Evolutionary conservation across 1,284 basidiomycete genomes (phyloP), one percentile per base, ranked within the genome.

Genomic region (Ceratobasidium sp.): DNA sequence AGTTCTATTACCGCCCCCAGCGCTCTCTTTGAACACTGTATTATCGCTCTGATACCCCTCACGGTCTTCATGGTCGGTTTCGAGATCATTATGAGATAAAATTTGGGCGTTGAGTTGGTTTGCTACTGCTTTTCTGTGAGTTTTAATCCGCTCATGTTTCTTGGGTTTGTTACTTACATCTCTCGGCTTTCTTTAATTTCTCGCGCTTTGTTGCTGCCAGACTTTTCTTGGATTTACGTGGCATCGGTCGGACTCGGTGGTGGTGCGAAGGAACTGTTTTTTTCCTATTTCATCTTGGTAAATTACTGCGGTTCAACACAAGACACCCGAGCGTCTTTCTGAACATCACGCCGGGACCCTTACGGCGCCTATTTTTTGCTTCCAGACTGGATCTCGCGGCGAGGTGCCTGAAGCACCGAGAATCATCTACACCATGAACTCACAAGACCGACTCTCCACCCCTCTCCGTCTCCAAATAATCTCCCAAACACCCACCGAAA

Each of bases 401-500:
- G n/a, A n/a, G n/a, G n/a, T n/a, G n/a, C 49, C 49, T 15, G 49
- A 51, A n/a, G 49, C 49, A 51, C 49, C 18, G 49, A 68, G 15
- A 44, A 3, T 42, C n/a, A 2, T 9, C 28, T 13, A 6, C 26
- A 46, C 64, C 44, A 70, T 70, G 68, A 26, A 23, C 51, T 58
- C 71, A 6, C 71, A 63, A 53, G 71, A 75, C 60, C 71, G 71
- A 4, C 71, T 75, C 53, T 75, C 71, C 12, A 75, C 71, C 9
- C 71, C 71, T 0, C 60, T 75, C 44, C 58, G 60, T n/a, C 20
- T 75, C 3, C 58, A 75, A 10, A 28, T 44, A 10, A 28, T 75
- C 23, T 75, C 71, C 20, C 60, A 61, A 63, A 20, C 63, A 53
- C 15, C 58, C 15, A 64, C 60, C 12, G 23, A 28, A 12, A 64